These are phyloP conservation scores for Aspergillus asperescens DNA, from an alignment of 495 filamentous ascomycete genomes.

Conservation along the genomic window DNA sequence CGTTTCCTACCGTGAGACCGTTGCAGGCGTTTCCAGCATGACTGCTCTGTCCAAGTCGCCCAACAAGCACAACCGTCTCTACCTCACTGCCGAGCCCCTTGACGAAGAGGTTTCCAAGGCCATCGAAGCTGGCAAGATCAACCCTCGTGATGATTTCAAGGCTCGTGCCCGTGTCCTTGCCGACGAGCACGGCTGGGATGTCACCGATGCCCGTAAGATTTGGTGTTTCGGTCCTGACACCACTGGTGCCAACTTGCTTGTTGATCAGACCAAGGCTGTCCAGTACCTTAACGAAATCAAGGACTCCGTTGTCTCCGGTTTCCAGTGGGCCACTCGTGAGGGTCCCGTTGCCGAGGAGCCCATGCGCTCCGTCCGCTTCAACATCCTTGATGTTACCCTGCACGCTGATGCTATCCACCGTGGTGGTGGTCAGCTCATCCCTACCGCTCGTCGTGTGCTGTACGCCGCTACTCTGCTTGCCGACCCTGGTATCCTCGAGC, in stretches of 20 bases:
- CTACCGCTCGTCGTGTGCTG: slow-evolving; percentile 94
- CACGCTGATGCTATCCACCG: slow-evolving; percentile 99
- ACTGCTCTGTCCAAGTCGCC: slow-evolving; percentile 98
- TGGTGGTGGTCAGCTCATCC: slow-evolving; percentile 98
- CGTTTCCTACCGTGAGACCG: slow-evolving; percentile 96
- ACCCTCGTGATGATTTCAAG: slow-evolving; percentile 98
- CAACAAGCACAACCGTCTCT: slow-evolving; percentile 99
- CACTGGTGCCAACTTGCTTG: slow-evolving; percentile 93
- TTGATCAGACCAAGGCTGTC: slow-evolving; percentile 99
- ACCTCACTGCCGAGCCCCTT: slow-evolving; percentile 84
- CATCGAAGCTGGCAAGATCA: slow-evolving; percentile 90
- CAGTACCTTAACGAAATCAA: slow-evolving; percentile 99
- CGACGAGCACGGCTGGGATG: slow-evolving; percentile 98
- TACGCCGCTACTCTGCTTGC: slow-evolving; percentile 90
- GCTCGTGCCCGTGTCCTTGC: slow-evolving; percentile 92
- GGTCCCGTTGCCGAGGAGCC: slow-evolving; percentile 97
- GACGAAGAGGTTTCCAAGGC: slow-evolving; percentile 83
- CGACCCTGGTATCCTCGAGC: slow-evolving; percentile 85
- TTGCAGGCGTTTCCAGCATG: slow-evolving; percentile 74
- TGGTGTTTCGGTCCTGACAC: slow-evolving; percentile 99
- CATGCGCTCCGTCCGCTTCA: slow-evolving; percentile 94
- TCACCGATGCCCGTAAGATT: slow-evolving; percentile 99
- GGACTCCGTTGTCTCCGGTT: slow-evolving; percentile 98
- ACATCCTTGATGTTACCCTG: slow-evolving; percentile 98
- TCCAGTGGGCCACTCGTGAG: slow-evolving; percentile 99